These are phyloP conservation scores for Sequoia sempervirens DNA, from an alignment of 75 land plant genomes.

Conservation along the genomic window DNA sequence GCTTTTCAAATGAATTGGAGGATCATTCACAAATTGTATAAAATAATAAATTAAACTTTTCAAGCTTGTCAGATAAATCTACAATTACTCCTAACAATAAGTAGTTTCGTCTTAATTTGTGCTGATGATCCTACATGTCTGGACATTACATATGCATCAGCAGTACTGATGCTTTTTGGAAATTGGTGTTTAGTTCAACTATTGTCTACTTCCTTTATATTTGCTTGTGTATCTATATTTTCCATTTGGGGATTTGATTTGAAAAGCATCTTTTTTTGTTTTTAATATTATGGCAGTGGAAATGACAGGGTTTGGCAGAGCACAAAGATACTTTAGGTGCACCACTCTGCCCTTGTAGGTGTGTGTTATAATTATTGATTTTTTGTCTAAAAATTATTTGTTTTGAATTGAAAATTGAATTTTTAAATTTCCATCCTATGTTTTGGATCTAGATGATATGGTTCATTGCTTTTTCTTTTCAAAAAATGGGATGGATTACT, in stretches of 20 bases:
- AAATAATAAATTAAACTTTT: not conserved
- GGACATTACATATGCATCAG: not conserved
- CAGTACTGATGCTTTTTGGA: not conserved
- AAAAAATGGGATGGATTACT: not conserved
- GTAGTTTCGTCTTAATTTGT: not conserved
- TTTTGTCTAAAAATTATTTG: not conserved
- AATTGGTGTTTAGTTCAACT: not conserved
- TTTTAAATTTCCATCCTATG: not conserved
- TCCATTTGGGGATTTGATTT: not conserved
- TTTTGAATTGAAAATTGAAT: not conserved
- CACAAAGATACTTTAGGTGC: conserved; percentile 89
- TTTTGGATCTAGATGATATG: not conserved
- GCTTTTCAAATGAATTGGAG: not conserved
- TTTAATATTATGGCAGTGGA: conserved; percentile 5
- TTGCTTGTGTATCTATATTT: not conserved
- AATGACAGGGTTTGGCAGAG: conserved; percentile 83
- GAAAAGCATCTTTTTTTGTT: not conserved
- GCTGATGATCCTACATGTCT: not conserved
- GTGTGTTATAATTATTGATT: not conserved
- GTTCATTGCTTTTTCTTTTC: not conserved
- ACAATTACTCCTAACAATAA: not conserved
- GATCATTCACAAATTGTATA: not conserved
- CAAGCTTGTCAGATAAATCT: not conserved
- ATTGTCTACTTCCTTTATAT: not conserved
- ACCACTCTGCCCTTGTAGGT: conserved; percentile 95